A percentile compares a stretch with the other conserved stretches of the same genome.
Evolutionary conservation across 139 green algal species (phyloP).

Genomic region (Coccomyxa sp.): DNA sequence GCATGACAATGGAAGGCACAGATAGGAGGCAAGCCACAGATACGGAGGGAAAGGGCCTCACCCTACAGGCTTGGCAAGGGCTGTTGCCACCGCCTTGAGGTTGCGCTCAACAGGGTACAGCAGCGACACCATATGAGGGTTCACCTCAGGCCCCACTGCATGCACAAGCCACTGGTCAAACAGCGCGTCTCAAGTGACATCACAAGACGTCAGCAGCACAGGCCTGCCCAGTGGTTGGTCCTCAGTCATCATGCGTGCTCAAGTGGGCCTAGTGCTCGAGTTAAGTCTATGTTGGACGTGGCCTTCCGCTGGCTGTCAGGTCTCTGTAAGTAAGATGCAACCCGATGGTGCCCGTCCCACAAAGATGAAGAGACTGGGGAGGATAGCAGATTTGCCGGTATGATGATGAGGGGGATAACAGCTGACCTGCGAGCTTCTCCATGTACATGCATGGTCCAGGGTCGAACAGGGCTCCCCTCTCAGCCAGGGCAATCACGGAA

Average conservation of each 20-base stretch:
- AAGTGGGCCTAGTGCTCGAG: no score
- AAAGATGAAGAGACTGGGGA: no score
- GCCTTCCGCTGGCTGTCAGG: no score
- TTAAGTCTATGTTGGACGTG: no score
- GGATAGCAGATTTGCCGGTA: conserved; percentile 46
- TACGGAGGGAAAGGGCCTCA: conserved; percentile 10
- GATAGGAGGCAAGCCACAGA: no score
- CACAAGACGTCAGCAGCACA: no score
- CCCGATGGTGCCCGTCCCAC: no score
- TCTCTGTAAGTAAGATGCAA: no score
- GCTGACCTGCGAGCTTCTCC: conserved; percentile 15
- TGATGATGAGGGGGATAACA: not conserved
- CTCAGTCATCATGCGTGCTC: no score
- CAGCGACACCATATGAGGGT: conserved; percentile 44
- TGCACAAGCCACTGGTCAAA: conserved; percentile 34
- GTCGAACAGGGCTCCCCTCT: conserved; percentile 67
- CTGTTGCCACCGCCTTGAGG: conserved; percentile 51
- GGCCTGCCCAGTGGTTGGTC: no score
- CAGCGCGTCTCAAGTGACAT: no score
- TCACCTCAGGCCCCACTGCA: conserved; percentile 46
- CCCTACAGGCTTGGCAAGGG: conserved; percentile 61
- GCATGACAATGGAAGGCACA: no score
- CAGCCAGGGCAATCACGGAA: conserved; percentile 72
- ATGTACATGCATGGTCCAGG: conserved; percentile 71
- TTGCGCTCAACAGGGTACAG: conserved; percentile 56